Conservation (phyloP, 2,329 filamentous ascomycete genomes). For the Penicillium decumbens region DNA sequence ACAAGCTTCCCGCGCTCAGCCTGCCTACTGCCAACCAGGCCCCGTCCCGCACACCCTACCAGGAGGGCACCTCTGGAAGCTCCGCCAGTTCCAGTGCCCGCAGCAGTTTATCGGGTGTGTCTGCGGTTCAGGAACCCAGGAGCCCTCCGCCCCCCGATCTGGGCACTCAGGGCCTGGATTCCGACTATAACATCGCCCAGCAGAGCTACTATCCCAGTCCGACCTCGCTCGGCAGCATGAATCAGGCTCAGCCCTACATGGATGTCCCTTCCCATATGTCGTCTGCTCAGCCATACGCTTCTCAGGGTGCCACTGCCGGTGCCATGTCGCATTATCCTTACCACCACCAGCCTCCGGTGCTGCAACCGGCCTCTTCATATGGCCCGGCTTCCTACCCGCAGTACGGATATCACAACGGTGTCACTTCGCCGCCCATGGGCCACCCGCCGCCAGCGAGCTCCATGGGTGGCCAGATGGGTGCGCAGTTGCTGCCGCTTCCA, state of each 20-base stretch:
- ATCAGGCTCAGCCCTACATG: conserved; percentile 75
- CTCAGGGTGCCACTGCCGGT: conserved; percentile 71
- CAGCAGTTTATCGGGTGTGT: conserved; percentile 54
- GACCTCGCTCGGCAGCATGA: conserved; percentile 60
- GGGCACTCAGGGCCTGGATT: conserved; percentile 36
- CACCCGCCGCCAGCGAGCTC: conserved; percentile 65
- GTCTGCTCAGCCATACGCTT: conserved; percentile 66
- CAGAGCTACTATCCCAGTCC: conserved; percentile 41
- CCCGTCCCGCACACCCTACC: conserved; percentile 69
- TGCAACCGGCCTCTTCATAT: conserved; percentile 72
- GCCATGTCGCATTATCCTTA: conserved; percentile 71
- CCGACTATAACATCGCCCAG: conserved; percentile 34
- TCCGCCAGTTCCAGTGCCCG: conserved; percentile 50
- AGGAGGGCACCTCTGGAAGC: conserved; percentile 47
- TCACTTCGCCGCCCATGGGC: conserved; percentile 71
- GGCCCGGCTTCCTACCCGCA: conserved; percentile 59
- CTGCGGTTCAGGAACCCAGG: conserved; percentile 52
- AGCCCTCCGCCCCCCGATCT: conserved; percentile 66
- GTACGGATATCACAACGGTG: conserved; percentile 71
- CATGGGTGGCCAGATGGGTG: conserved; percentile 62
- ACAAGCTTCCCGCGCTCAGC: conserved; percentile 67
- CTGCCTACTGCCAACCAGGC: conserved; percentile 62
- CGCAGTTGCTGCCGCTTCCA: conserved; percentile 66
- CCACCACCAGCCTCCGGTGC: conserved; percentile 63
- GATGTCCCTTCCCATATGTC: conserved; percentile 80